Base-by-base conservation (phyloP, 2,329 filamentous ascomycete species). In the Lecanicillium sp. region DNA sequence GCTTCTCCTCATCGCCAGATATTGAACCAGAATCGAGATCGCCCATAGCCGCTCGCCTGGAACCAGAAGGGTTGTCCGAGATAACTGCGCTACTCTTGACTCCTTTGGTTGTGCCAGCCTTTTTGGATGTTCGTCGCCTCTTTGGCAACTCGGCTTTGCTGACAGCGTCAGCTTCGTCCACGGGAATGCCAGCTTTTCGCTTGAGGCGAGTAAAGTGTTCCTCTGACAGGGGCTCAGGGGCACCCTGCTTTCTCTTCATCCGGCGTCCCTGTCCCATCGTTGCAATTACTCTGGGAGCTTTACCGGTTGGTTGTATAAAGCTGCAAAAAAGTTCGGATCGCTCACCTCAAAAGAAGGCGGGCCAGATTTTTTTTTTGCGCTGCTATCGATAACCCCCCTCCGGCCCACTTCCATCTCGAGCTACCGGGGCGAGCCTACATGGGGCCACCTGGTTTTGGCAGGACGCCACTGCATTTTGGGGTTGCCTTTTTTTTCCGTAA, bases 241-340 rank as follows among this genome's bases (percentile, higher is more conserved):
- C 73, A 40, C 88, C 90, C 75, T 97, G 92, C 68, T 96, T 96
- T 62, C 87, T 92, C 63, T 89, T 86, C 82, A 96, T 94, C 54
- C 89, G 87, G 60, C 88, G 84, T 61, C 88, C 86, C 46, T 80
- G 77, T 70, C 87, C 89, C 89, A 95, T 95, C 56, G 33, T 35
- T 13, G 17, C 13, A 35, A 12, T 34, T 39, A 33, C 4, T 32
- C 8, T 19, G 4, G 10, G 10, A 10, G 11, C 22, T 25, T 25
- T 11, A 25, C 22, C 22, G 29, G 25, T 27, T 15, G 25, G 18
- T 20, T 19, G n/a, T n/a, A n/a, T n/a, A n/a, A n/a, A n/a, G n/a
- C n/a, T n/a, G n/a, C n/a, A n/a, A n/a, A n/a, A n/a, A n/a, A n/a
- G n/a, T n/a, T n/a, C n/a, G n/a, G n/a, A n/a, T n/a, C n/a, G n/a